These are phyloP conservation scores for Lanzia echinophila DNA, from an alignment of 2,329 filamentous ascomycete genomes.

Conservation along the genomic window DNA sequence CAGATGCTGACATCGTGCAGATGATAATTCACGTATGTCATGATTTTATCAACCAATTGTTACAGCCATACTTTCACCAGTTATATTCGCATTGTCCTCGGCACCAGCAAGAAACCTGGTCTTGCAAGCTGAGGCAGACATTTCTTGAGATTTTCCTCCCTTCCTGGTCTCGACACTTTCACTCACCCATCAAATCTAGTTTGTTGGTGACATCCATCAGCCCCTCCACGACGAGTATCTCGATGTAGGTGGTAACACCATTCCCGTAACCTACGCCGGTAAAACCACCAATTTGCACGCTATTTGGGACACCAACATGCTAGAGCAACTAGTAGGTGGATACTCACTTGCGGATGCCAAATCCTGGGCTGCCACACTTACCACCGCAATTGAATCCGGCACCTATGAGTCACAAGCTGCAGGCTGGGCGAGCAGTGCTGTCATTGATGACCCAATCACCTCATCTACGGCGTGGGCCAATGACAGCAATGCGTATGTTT, in stretches of 20 bases:
- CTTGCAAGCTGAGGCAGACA: conserved; percentile 5
- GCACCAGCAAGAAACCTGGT: conserved; percentile 9
- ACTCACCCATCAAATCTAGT: conserved; percentile 13
- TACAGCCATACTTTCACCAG: not conserved
- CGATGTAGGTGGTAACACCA: conserved; percentile 59
- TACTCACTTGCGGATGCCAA: conserved; percentile 43
- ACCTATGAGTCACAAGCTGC: conserved; percentile 37
- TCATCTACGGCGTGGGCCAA: conserved; percentile 53
- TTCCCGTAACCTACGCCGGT: conserved; percentile 55
- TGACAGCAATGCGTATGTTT: conserved; percentile 58
- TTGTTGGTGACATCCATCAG: conserved; percentile 57
- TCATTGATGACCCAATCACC: conserved; percentile 15
- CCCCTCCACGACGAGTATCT: conserved; percentile 61
- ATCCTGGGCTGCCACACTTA: conserved; percentile 51
- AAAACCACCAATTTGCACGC: conserved; percentile 57
- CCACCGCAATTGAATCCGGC: conserved; percentile 48
- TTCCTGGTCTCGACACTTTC: conserved; percentile 12
- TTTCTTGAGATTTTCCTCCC: conserved; percentile 12
- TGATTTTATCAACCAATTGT: conserved; percentile 11
- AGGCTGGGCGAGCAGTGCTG: conserved; percentile 17
- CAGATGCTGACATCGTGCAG: conserved; percentile 13
- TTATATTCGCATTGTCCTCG: not conserved
- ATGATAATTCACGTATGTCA: conserved; percentile 30
- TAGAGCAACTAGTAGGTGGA: conserved; percentile 51
- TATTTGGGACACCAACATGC: conserved; percentile 44